These are phyloP conservation scores for Gossypium sturtianum DNA, from an alignment of 345 rosid species.

Conservation along the genomic window DNA sequence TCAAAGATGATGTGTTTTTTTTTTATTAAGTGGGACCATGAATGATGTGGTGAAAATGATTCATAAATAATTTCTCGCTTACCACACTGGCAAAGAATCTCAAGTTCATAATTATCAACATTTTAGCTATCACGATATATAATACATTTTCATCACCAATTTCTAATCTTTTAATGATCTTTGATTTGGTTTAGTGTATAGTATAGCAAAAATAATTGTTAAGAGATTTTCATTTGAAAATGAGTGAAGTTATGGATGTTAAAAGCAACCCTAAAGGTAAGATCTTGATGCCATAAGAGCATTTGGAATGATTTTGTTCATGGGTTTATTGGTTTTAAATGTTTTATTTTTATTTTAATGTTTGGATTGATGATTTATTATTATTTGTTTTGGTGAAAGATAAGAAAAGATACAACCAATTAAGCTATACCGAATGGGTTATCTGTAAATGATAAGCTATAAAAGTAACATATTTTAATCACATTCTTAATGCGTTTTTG, in stretches of 20 bases:
- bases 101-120: background rate
- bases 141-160: background rate
- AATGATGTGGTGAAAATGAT: no score
- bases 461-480: no score
- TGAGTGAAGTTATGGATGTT: background rate
- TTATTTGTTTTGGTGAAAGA: no score
- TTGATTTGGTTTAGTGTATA: no score
- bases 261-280: background rate
- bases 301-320: background rate
- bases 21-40: no score
- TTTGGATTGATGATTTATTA: background rate
- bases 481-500: no score
- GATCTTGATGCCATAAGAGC: background rate
- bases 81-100: background rate
- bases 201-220: background rate
- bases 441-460: no score
- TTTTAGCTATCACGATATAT: background rate
- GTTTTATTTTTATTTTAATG: background rate
- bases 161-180: no score
- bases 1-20: no score
- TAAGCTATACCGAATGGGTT: no score
- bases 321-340: background rate
- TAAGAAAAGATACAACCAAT: no score
- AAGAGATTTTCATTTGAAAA: background rate
- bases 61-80: no score